Evolutionary conservation across 2,329 filamentous ascomycete species (phyloP).

Genomic region (Penicillium sp.): DNA sequence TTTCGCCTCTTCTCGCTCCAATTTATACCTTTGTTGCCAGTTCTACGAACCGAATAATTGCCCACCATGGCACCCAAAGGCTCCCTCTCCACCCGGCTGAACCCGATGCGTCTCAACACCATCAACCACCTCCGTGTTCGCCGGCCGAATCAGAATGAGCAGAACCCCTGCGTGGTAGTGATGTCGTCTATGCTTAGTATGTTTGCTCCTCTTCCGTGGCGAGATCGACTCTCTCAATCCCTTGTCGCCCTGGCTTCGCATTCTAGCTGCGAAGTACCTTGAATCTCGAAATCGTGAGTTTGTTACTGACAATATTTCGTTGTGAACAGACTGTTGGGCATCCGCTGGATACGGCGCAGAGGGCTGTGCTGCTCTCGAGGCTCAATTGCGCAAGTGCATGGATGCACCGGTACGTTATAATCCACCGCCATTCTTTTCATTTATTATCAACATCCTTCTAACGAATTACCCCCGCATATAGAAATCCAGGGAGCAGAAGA

Average conservation of each 20-base stretch:
- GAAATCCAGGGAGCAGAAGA: conserved; percentile 59
- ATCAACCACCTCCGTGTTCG: conserved; percentile 61
- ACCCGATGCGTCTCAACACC: conserved; percentile 49
- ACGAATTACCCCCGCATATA: conserved; percentile 32
- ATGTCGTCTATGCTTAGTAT: conserved; percentile 68
- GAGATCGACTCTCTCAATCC: not conserved
- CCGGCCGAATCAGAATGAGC: conserved; percentile 61
- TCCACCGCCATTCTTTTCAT: conserved; percentile 2
- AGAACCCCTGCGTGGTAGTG: conserved; percentile 64
- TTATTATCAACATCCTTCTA: not conserved
- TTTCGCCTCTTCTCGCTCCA: not conserved
- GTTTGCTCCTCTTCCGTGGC: conserved; percentile 20
- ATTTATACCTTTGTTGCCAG: not conserved
- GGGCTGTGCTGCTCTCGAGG: conserved; percentile 61
- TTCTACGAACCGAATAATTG: not conserved
- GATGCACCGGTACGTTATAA: conserved; percentile 66
- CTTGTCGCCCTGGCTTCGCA: not conserved
- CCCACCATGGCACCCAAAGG: conserved; percentile 46
- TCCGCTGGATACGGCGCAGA: conserved; percentile 50
- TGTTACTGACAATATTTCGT: conserved; percentile 14
- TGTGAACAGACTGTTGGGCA: conserved; percentile 47
- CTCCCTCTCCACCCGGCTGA: conserved; percentile 43
- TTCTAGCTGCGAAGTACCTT: not conserved
- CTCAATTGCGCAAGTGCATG: conserved; percentile 69
- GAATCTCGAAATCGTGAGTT: not conserved